Evolutionary conservation across 371 early-diverging fungal species (phyloP), one percentile per base, ranked within the genome.

Genomic region (Coemansia sp.): DNA sequence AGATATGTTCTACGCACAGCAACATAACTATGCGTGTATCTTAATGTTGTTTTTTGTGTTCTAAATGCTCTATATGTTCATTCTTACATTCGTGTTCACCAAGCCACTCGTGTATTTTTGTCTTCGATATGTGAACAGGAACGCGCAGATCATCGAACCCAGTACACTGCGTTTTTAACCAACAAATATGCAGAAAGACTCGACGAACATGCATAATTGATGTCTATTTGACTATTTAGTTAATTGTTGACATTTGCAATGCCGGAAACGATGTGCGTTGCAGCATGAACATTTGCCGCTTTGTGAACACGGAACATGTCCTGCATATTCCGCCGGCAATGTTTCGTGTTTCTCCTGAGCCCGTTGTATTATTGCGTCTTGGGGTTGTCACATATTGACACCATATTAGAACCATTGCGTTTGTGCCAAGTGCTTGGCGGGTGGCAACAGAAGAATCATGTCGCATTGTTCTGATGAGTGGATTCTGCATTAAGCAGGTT

Each of bases 391-490:
- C 44, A 37, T 37, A 37, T n/a, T 44, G 44, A 7, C 44, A n/a
- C 44, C 44, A 44, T 44, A 44, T 44, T 44, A 11, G 44, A n/a
- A 44, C 44, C 44, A 44, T 44, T 44, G 16, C 44, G 44, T 44
- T 14, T 16, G n/a, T 14, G 16, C 44, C 30, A 42, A 16, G 16
- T n/a, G 14, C 44, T 44, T 44, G 44, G 44, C 44, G n/a, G 11
- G 37, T n/a, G 44, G 44, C 44, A 44, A 16, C 44, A 44, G 44
- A 44, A 44, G 16, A 14, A 44, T n/a, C 44, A 14, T 44, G 44
- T 44, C n/a, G 16, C 44, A 52, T 52, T 52, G 53, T 52, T 52
- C 53, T 52, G 53, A 52, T 52, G 25, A 14, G 14, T 20, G 12
- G 9, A 23, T 25, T 12, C 25, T 37, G 23, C 14, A 20, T 52